A percentile compares a stretch with the other conserved stretches of the same genome.
These are phyloP conservation scores for Taphrina communis DNA, from an alignment of 1,139 yeast species.

Conservation along the genomic window DNA sequence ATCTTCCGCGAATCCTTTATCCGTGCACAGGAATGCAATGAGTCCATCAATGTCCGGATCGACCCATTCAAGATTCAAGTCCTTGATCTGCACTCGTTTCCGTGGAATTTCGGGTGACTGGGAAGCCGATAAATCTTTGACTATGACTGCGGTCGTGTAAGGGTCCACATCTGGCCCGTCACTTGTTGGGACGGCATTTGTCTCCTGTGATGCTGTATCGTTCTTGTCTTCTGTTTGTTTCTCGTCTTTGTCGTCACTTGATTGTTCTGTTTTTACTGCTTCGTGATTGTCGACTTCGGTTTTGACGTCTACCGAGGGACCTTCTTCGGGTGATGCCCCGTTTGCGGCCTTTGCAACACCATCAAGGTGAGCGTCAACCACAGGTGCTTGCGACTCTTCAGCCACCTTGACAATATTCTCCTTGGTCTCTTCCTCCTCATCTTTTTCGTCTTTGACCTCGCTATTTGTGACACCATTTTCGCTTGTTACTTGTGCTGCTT, in stretches of 20 bases:
- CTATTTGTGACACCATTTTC: neutral
- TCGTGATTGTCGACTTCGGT: neutral
- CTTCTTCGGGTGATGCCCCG: neutral
- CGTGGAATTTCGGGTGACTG: constrained; percentile 38
- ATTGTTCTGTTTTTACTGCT: neutral
- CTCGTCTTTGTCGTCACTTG: neutral
- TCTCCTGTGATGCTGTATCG: neutral
- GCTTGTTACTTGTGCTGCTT: neutral
- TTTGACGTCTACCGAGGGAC: neutral
- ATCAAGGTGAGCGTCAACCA: constrained; percentile 12
- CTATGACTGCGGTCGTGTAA: constrained; percentile 31
- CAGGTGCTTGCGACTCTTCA: neutral
- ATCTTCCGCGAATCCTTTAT: constrained; percentile 89
- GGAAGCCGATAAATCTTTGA: constrained; percentile 30
- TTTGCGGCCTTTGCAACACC: constrained; percentile 1
- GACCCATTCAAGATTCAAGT: constrained; percentile 68
- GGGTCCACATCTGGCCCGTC: constrained; percentile 21
- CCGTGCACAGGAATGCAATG: constrained; percentile 70
- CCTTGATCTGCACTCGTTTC: constrained; percentile 57
- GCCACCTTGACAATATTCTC: neutral
- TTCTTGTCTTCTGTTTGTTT: neutral
- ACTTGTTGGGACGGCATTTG: neutral
- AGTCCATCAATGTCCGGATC: constrained; percentile 81
- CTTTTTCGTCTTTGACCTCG: neutral
- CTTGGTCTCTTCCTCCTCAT: constrained; percentile 5